Evolutionary conservation across 305 asterid genomes (phyloP), one percentile per base, ranked within the genome.

Genomic region (Plantago lanceolata): DNA sequence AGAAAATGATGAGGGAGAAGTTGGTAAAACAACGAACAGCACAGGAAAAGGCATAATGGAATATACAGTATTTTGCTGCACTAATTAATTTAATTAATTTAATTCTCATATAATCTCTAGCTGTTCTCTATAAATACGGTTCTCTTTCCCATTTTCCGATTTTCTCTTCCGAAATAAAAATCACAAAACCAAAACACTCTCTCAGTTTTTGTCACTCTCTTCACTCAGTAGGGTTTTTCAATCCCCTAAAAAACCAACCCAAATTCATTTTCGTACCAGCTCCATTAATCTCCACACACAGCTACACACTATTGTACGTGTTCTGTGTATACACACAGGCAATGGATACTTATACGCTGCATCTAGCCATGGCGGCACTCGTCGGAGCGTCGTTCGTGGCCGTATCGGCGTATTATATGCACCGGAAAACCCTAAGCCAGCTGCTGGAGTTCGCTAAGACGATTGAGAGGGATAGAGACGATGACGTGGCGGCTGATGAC

Each of bases 301-400:
- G 1, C 52, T 14, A 14, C 28, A 61, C 61, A 53, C 58, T 26
- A 4, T 40, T 43, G 44, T 50, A 12, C 6, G 33, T 53, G 21
- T 51, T 47, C 16, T 1, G 47, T 8, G 66, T 17, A 28, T 35
- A 55, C 74, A 57, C 16, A 71, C 66, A 52, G 9, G 53, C 24
- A 64, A 92, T 92, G 98, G 98, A 86, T 59, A 51, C 85, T 29
- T 87, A 87, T 61, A 71, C 94, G 43, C 69, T 87, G 77, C 97
- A 93, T 68, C 85, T 93, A 13, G 99, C 96, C 26, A 78, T 89
- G 97, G 99, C 97, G 76, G 96, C 99, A 52, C 87, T 93, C 54
- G 75, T 93, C 35, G 99, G 99, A 50, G 99, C 96, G 11, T 93
- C 99, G 20, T 77, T 87, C 50, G 97, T 93, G 9, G 99, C 99